A percentile compares a stretch with the other conserved stretches of the same genome.
phyloP scores from a whole-genome alignment of 2,329 filamentous ascomycete species.

The Gnomoniopsis smithogilvyi region DNA sequence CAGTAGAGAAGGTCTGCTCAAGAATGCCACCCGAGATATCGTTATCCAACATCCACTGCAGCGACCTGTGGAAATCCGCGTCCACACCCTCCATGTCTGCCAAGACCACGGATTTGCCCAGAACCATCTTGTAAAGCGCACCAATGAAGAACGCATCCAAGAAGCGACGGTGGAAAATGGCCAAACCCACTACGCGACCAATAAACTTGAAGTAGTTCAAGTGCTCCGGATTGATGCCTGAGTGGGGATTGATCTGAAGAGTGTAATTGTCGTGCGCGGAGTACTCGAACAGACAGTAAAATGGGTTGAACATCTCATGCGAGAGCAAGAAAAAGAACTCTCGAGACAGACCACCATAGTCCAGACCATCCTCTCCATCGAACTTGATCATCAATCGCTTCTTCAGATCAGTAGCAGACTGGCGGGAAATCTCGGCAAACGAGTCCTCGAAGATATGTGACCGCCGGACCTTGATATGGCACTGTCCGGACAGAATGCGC shows the following conservation, averaged over 20 bases:
- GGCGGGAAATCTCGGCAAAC: slow-evolving; percentile 96
- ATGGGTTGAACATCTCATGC: slow-evolving; percentile 99
- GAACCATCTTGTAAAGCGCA: slow-evolving; percentile 98
- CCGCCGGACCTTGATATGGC: slow-evolving; percentile 94
- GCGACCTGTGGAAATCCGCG: slow-evolving; percentile 91
- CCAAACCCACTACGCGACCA: slow-evolving; percentile 90
- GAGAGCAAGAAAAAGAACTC: slow-evolving; percentile 99
- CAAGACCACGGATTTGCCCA: slow-evolving; percentile 86
- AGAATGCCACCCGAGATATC: slow-evolving; percentile 89
- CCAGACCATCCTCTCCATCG: slow-evolving; percentile 94
- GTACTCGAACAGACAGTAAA: slow-evolving; percentile 99
- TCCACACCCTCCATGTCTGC: slow-evolving; percentile 99
- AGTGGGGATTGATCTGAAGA: slow-evolving; percentile 98
- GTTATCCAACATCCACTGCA: slow-evolving; percentile 98
- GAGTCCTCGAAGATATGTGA: slow-evolving; percentile 99
- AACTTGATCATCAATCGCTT: slow-evolving; percentile 99
- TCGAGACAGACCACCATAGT: slow-evolving; percentile 95
- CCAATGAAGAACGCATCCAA: slow-evolving; percentile 99
- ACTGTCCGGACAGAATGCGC: slow-evolving; percentile 92
- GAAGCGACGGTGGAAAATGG: slow-evolving; percentile 97
- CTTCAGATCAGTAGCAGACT: slow-evolving; percentile 93
- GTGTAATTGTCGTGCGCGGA: slow-evolving; percentile 99
- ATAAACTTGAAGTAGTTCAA: slow-evolving; percentile 99
- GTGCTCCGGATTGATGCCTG: slow-evolving; percentile 98
- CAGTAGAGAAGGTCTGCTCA: slow-evolving; percentile 93